A percentile compares a stretch with the other conserved stretches of the same genome.
These are phyloP conservation scores for Boletus edulis DNA, from an alignment of 768 basidiomycete species.

Conservation along the genomic window DNA sequence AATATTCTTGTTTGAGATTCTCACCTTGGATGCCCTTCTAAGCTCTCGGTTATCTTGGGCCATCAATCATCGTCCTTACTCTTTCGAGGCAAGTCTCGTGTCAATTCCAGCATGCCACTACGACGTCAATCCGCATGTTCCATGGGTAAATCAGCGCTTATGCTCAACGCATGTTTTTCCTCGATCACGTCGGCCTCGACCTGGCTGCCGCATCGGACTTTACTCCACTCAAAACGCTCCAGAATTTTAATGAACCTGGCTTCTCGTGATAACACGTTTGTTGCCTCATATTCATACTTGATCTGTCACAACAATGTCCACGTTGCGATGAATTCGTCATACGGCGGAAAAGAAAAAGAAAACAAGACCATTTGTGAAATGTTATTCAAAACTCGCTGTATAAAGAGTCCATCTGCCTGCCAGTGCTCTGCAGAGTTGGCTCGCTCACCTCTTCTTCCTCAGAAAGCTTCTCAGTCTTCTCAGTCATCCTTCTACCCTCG, in stretches of 20 bases:
- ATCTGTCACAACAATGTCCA: constrained; percentile 66
- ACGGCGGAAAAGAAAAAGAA: constrained; percentile 39
- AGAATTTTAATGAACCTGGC: constrained; percentile 56
- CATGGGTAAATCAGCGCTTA: constrained; percentile 49
- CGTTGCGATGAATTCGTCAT: constrained; percentile 70
- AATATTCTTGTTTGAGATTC: constrained; percentile 27
- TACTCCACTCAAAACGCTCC: constrained; percentile 71
- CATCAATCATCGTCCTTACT: constrained; percentile 15
- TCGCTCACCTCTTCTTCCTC: constrained; percentile 30
- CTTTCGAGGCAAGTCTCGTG: constrained; percentile 28
- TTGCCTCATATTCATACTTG: constrained; percentile 63
- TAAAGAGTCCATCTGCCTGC: constrained; percentile 44
- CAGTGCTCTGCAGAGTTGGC: constrained; percentile 22
- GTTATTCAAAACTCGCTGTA: constrained; percentile 43
- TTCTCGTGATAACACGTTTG: constrained; percentile 72
- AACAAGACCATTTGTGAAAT: constrained; percentile 46
- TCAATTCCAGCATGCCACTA: constrained; percentile 26
- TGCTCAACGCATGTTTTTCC: constrained; percentile 58
- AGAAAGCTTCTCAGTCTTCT: constrained; percentile 28
- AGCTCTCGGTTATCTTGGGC: constrained; percentile 28
- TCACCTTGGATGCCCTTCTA: constrained; percentile 19
- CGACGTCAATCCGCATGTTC: constrained; percentile 34
- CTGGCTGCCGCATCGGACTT: constrained; percentile 53
- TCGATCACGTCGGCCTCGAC: constrained; percentile 65
- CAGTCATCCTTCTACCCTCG: constrained; percentile 36